Evolutionary conservation across 2,329 filamentous ascomycete species (phyloP).

Genomic region (Ramichloridium luteum): DNA sequence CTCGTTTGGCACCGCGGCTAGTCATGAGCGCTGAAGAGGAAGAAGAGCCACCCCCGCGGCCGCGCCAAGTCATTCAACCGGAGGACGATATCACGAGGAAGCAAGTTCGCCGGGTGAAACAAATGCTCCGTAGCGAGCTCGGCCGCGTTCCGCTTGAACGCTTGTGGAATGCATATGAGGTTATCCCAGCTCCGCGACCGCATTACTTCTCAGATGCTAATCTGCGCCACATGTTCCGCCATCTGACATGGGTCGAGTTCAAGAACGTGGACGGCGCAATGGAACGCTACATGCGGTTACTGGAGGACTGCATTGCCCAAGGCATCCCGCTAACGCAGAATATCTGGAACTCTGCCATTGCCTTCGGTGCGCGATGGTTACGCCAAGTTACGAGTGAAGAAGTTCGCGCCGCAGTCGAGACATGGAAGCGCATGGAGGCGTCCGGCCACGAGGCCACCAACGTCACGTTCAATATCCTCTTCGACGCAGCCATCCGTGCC

Average conservation of each 20-base stretch:
- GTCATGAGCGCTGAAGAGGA: constrained; percentile 20
- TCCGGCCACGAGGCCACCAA: constrained; percentile 53
- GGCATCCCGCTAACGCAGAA: constrained; percentile 52
- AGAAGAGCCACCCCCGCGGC: constrained; percentile 3
- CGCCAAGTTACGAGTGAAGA: constrained; percentile 45
- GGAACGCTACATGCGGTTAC: constrained; percentile 69
- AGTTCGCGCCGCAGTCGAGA: constrained; percentile 54
- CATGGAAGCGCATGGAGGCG: constrained; percentile 87
- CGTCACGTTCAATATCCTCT: constrained; percentile 89
- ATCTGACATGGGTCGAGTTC: constrained; percentile 50
- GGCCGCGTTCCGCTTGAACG: constrained; percentile 16
- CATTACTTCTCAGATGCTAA: constrained; percentile 37
- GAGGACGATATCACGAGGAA: constrained; percentile 13
- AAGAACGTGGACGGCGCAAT: constrained; percentile 46
- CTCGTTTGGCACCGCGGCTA: constrained; percentile 23
- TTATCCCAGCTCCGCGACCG: constrained; percentile 42
- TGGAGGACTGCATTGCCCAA: constrained; percentile 71
- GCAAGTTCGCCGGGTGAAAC: constrained; percentile 10
- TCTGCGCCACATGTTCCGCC: constrained; percentile 53
- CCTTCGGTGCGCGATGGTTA: constrained; percentile 64
- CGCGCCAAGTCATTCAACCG: constrained; percentile 13
- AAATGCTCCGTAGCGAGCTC: constrained; percentile 5
- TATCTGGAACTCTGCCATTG: constrained; percentile 78
- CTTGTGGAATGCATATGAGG: constrained; percentile 42
- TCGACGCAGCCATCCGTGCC: constrained; percentile 75